A percentile compares a stretch with the other conserved stretches of the same genome.
Conservation (phyloP, 352 stramenopile genomes). For the Elongisporangium undulatum region DNA sequence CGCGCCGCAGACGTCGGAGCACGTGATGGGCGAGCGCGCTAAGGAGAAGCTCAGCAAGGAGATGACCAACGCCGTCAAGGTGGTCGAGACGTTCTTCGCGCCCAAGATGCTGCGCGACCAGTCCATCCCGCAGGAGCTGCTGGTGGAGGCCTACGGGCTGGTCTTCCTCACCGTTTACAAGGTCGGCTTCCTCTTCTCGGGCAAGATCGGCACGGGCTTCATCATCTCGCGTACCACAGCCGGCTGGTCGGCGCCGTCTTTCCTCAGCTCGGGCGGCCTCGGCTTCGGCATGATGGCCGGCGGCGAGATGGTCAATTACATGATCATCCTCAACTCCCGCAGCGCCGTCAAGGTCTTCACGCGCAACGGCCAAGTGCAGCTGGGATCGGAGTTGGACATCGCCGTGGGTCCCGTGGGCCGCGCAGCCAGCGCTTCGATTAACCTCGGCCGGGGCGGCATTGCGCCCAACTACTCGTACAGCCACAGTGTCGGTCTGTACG, state of each 20-base stretch:
- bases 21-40: slow-evolving; percentile 57
- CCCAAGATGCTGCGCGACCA: slow-evolving; percentile 76
- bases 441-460: slow-evolving; percentile 52
- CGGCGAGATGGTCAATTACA: slow-evolving; percentile 77
- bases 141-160: slow-evolving; percentile 68
- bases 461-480: slow-evolving; percentile 82
- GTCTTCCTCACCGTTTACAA: slow-evolving; percentile 85
- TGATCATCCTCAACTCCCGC: slow-evolving; percentile 72
- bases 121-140: slow-evolving; percentile 72
- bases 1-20: slow-evolving; percentile 19
- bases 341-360: slow-evolving; percentile 79
- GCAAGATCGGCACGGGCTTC: slow-evolving; percentile 75
- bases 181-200: slow-evolving; percentile 71
- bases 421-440: slow-evolving; percentile 56
- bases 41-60: slow-evolving; percentile 55
- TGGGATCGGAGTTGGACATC: slow-evolving; percentile 71
- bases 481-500: slow-evolving; percentile 71
- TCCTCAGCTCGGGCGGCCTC: slow-evolving; percentile 62
- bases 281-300: slow-evolving; percentile 86
- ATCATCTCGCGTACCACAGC: slow-evolving; percentile 65
- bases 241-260: slow-evolving; percentile 72
- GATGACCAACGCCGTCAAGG: slow-evolving; percentile 53
- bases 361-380: slow-evolving; percentile 67
- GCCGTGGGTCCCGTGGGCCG: slow-evolving; percentile 64
- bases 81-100: slow-evolving; percentile 69